A percentile compares a stretch with the other conserved stretches of the same genome.
Evolutionary conservation across 805 yeast genomes (phyloP).

Genomic region (Yamadazyma ubonensis): DNA sequence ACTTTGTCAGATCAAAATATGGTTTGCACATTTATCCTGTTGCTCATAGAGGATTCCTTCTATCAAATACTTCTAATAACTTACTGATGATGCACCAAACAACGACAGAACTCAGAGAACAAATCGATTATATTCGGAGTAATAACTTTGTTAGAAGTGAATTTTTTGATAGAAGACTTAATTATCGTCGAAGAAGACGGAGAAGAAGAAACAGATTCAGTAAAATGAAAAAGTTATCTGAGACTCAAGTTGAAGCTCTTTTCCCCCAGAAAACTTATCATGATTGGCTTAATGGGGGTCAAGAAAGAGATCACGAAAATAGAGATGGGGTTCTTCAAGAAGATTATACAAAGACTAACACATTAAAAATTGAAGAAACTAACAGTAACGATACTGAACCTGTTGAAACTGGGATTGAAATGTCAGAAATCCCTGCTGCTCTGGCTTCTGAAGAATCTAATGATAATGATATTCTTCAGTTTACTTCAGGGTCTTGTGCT

Average conservation of each 20-base stretch:
- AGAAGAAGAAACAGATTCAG: constrained; percentile 40
- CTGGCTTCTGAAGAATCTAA: not conserved
- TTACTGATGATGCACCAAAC: constrained; percentile 12
- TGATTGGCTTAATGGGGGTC: constrained; percentile 63
- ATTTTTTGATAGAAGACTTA: constrained; percentile 25
- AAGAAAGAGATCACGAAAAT: constrained; percentile 46
- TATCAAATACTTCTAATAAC: constrained; percentile 7
- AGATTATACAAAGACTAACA: not conserved
- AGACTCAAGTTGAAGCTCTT: constrained; percentile 56
- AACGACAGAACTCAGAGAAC: constrained; percentile 31
- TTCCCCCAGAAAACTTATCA: constrained; percentile 59
- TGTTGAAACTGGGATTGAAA: not conserved
- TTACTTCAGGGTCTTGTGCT: constrained; percentile 71
- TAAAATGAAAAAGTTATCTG: constrained; percentile 52
- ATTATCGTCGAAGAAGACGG: constrained; percentile 35
- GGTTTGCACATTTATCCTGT: constrained; percentile 51
- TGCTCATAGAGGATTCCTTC: constrained; percentile 24
- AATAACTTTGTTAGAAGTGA: constrained; percentile 34
- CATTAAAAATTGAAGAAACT: not conserved
- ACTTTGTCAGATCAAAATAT: constrained; percentile 54
- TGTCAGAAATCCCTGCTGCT: too few relatives aligned
- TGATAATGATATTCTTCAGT: constrained; percentile 34
- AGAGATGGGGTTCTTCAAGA: constrained; percentile 47
- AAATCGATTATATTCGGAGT: constrained; percentile 33
- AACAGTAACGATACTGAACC: constrained; percentile 1